These are phyloP conservation scores for Colletotrichum lupini DNA, from an alignment of 2,329 filamentous ascomycete species.

Conservation along the genomic window DNA sequence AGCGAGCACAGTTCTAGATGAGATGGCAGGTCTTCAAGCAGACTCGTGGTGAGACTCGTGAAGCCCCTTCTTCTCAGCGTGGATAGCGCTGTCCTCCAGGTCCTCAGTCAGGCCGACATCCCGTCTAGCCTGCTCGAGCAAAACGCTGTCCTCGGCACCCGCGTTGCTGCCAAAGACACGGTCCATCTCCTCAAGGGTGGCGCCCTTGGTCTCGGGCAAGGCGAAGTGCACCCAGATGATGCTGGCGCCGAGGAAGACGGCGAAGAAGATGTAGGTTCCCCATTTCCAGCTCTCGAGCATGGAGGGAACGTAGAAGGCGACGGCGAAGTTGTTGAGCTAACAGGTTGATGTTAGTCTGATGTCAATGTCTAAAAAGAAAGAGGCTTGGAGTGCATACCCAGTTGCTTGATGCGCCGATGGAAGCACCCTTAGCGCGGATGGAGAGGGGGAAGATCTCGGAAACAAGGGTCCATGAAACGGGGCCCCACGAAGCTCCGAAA, in stretches of 20 bases:
- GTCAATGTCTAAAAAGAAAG: no score
- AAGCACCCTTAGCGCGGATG: conserved; percentile 51
- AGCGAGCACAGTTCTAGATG: not conserved
- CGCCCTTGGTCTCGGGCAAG: conserved; percentile 66
- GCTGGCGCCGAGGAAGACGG: conserved; percentile 57
- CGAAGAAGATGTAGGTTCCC: conserved; percentile 69
- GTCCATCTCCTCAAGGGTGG: conserved; percentile 66
- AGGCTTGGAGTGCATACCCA: conserved; percentile 44
- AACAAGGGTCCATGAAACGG: conserved; percentile 47
- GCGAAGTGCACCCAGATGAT: conserved; percentile 61
- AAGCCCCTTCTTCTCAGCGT: conserved; percentile 36
- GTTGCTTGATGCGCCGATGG: conserved; percentile 55
- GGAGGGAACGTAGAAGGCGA: conserved; percentile 57
- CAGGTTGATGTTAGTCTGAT: not conserved
- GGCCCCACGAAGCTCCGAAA: conserved; percentile 47
- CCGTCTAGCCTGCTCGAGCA: conserved; percentile 39
- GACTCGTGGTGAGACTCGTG: conserved; percentile 13
- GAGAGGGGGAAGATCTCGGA: conserved; percentile 52
- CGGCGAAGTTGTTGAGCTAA: conserved; percentile 57
- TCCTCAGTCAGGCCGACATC: conserved; percentile 38
- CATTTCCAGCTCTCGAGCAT: conserved; percentile 55
- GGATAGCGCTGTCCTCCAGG: conserved; percentile 29
- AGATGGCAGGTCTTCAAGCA: not conserved
- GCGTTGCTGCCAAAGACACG: conserved; percentile 57
- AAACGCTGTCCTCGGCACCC: conserved; percentile 42